Conservation (phyloP, 169 alveolate species). For the Eimeria tenella region DNA sequence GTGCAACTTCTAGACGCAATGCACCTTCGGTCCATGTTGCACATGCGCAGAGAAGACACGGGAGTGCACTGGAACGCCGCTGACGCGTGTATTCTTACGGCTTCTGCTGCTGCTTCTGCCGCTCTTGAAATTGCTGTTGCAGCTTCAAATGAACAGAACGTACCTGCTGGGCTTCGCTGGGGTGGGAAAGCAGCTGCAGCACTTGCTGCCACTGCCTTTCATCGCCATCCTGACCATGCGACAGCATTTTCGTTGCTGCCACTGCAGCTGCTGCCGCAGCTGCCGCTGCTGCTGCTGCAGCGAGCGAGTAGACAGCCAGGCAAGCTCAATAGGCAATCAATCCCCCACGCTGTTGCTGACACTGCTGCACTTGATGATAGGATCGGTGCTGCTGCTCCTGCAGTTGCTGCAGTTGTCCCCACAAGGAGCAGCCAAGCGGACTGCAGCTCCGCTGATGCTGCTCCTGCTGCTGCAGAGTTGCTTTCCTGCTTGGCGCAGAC, state of each 20-base stretch:
- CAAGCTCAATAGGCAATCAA: background rate
- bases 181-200: conserved; percentile 66
- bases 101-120: background rate
- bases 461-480: conserved; percentile 26
- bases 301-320: background rate
- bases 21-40: no score
- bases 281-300: conserved; percentile 33
- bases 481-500: background rate
- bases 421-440: background rate
- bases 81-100: background rate
- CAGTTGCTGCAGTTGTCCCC: conserved; percentile 8
- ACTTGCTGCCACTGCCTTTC: conserved; percentile 61
- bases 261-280: conserved; percentile 24
- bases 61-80: background rate
- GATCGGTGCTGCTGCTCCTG: conserved; percentile 11
- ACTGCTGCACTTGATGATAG: conserved; percentile 4
- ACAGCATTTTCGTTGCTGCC: background rate
- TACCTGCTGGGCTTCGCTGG: conserved; percentile 56
- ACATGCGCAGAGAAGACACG: no score
- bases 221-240: conserved; percentile 1
- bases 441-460: conserved; percentile 26
- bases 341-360: conserved; percentile 24
- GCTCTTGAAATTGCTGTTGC: background rate
- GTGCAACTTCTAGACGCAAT: background rate
- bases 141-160: background rate